Percentiles rank a stretch among this genome's conserved stretches.
phyloP scores from a whole-genome alignment of 2,329 filamentous ascomycete species.

The Trichoderma breve region DNA sequence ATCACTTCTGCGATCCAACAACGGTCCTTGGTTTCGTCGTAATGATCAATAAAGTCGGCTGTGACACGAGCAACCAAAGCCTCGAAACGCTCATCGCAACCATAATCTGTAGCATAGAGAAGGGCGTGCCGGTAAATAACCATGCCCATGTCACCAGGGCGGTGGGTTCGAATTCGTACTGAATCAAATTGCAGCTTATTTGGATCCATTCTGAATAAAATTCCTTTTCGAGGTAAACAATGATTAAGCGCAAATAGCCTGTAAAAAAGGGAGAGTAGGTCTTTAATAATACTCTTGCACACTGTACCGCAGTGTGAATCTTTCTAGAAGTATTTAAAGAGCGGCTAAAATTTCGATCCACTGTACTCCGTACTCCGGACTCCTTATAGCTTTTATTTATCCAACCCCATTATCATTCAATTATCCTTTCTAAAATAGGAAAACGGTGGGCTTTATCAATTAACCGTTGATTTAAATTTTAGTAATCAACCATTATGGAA shows the following conservation, averaged over 20 bases:
- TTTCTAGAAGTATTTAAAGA: neutral
- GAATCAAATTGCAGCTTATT: neutral
- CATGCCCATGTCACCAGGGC: neutral
- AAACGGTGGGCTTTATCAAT: neutral
- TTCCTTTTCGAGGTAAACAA: neutral
- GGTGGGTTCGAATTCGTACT: neutral
- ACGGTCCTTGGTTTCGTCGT: neutral
- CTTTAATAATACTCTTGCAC: neutral
- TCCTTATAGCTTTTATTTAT: neutral
- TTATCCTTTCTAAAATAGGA: neutral
- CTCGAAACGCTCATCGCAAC: neutral
- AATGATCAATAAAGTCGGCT: constrained; percentile 22
- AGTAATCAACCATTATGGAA: neutral
- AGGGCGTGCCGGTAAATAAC: neutral
- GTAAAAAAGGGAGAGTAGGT: no score
- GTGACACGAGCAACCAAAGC: neutral
- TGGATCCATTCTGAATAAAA: neutral
- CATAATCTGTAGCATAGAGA: neutral
- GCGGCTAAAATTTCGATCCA: neutral
- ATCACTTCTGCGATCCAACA: constrained; percentile 17
- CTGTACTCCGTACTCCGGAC: no score
- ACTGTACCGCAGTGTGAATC: neutral
- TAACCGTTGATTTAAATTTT: neutral
- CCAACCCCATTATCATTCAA: neutral
- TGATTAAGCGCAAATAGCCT: no score